Percentiles rank a stretch among this genome's conserved stretches.
Evolutionary conservation across 345 rosid genomes (phyloP).

Genomic region (Melaleuca quinquenervia): DNA sequence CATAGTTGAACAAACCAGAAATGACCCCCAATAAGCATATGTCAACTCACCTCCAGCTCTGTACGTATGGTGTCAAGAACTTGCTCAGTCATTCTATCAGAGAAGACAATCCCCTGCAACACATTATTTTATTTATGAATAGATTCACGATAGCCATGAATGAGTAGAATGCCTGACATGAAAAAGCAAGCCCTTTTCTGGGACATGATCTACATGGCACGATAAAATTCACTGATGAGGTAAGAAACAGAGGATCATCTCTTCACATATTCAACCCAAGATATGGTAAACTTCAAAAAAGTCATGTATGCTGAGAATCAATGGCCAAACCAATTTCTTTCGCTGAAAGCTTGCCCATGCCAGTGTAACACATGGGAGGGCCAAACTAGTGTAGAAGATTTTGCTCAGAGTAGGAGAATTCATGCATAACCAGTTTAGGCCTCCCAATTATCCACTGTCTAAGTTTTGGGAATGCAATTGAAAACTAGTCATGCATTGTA

Average conservation of each 20-base stretch:
- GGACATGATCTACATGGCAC: neutral
- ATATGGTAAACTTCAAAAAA: neutral
- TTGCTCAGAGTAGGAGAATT: neutral
- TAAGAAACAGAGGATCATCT: neutral
- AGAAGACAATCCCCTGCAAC: conserved; percentile 78
- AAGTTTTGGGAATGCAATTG: neutral
- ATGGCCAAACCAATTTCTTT: neutral
- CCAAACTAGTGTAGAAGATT: neutral
- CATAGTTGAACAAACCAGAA: neutral
- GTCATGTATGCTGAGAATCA: neutral
- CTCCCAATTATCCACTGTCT: neutral
- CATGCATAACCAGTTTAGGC: neutral
- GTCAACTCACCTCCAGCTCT: conserved; percentile 55
- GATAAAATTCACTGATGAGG: neutral
- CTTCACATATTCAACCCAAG: neutral
- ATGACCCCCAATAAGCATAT: neutral
- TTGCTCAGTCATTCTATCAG: conserved; percentile 76
- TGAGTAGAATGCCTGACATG: neutral
- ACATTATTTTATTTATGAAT: neutral
- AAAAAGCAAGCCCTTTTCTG: neutral
- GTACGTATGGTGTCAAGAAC: conserved; percentile 57
- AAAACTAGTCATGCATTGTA: neutral
- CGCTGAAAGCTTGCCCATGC: neutral
- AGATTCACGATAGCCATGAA: neutral
- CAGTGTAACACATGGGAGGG: neutral